phyloP scores from a whole-genome alignment of 768 basidiomycete genomes.

The Gelatoporia subvermispora region DNA sequence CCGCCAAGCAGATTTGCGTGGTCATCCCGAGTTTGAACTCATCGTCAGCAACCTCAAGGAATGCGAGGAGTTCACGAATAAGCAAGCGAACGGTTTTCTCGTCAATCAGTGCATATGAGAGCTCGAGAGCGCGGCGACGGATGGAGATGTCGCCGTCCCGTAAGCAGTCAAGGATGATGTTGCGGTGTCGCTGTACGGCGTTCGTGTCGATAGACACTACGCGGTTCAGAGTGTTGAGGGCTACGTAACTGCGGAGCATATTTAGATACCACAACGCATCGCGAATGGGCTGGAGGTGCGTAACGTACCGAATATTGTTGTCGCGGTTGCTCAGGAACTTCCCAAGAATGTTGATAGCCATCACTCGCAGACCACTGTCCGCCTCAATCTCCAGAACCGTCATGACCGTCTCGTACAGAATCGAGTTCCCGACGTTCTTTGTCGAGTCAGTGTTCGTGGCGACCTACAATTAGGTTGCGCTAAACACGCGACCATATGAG shows the following conservation, averaged over 20 bases:
- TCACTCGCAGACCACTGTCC: constrained; percentile 90
- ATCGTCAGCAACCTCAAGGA: constrained; percentile 97
- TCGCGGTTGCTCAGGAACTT: constrained; percentile 97
- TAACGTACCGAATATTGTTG: constrained; percentile 90
- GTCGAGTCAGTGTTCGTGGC: constrained; percentile 98
- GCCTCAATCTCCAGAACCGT: constrained; percentile 97
- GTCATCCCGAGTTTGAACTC: constrained; percentile 99
- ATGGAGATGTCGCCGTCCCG: constrained; percentile 99
- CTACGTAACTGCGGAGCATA: constrained; percentile 76
- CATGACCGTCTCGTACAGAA: constrained; percentile 95
- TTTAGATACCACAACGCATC: too few species aligned
- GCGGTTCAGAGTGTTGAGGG: constrained; percentile 96
- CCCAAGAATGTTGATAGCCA: constrained; percentile 99
- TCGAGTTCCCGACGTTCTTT: constrained; percentile 98
- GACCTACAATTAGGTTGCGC: constrained; percentile 48
- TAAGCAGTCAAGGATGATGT: constrained; percentile 97
- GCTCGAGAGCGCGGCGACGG: constrained; percentile 89
- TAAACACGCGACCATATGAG: too few species aligned
- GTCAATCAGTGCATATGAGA: constrained; percentile 96
- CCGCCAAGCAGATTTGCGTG: constrained; percentile 92
- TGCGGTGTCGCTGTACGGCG: constrained; percentile 95
- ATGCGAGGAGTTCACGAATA: constrained; percentile 87
- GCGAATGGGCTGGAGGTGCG: too few species aligned
- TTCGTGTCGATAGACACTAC: constrained; percentile 97
- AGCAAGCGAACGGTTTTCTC: constrained; percentile 91